Evolutionary conservation across 1,139 yeast species (phyloP).

Genomic region (Candida smagusa): DNA sequence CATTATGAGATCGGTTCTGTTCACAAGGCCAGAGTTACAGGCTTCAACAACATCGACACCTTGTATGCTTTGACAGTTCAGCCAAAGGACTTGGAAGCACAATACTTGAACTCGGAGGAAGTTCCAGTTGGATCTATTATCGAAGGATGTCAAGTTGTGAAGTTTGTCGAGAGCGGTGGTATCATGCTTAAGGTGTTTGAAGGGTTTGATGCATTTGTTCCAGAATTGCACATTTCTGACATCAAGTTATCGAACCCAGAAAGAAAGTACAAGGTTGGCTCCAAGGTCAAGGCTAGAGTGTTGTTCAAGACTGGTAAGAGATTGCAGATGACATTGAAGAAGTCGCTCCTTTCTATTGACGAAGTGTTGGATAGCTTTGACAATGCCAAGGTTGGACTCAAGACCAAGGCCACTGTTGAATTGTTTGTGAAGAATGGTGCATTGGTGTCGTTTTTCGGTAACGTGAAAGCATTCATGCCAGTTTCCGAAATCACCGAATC

Average conservation of each 20-base stretch:
- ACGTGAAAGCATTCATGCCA: slow-evolving; percentile 76
- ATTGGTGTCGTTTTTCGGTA: slow-evolving; percentile 78
- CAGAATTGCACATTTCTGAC: slow-evolving; percentile 78
- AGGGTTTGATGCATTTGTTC: slow-evolving; percentile 72
- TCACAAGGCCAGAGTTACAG: slow-evolving; percentile 75
- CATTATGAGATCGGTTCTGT: slow-evolving; percentile 61
- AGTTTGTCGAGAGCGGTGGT: slow-evolving; percentile 64
- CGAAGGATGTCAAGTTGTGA: slow-evolving; percentile 53
- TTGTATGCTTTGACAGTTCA: slow-evolving; percentile 67
- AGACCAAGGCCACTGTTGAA: slow-evolving; percentile 73
- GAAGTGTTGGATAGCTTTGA: slow-evolving; percentile 54
- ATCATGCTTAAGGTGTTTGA: slow-evolving; percentile 63
- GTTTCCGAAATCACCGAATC: slow-evolving; percentile 88
- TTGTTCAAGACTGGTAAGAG: slow-evolving; percentile 37
- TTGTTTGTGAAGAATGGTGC: slow-evolving; percentile 76
- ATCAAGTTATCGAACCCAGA: slow-evolving; percentile 84
- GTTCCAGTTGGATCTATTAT: slow-evolving; percentile 73
- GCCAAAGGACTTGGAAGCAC: slow-evolving; percentile 57
- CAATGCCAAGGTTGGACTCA: slow-evolving; percentile 55
- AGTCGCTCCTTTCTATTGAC: slow-evolving; percentile 69
- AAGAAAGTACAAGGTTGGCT: slow-evolving; percentile 81
- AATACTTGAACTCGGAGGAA: slow-evolving; percentile 65
- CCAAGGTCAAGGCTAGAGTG: slow-evolving; percentile 73
- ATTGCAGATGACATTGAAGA: slow-evolving; percentile 71
- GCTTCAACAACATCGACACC: slow-evolving; percentile 65